Evolutionary conservation across 2,329 filamentous ascomycete genomes (phyloP), one percentile per base, ranked within the genome.

Genomic region (Fusarium sororula): DNA sequence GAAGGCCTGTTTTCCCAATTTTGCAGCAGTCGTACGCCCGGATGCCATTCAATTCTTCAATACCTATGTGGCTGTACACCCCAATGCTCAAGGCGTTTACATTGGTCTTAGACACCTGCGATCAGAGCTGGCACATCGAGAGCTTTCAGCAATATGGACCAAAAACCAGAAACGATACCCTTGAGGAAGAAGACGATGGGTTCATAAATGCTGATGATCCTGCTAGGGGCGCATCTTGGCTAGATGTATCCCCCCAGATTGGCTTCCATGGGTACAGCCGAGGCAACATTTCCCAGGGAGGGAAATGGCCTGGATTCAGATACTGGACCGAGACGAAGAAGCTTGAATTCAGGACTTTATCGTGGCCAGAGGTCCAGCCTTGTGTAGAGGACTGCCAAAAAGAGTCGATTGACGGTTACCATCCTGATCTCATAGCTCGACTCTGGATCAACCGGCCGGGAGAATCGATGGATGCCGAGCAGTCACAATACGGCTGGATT

Each of bases 1-100:
- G 0, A 0, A 35, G 1, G 32, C 32, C 0, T 35, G 14, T 17
- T 35, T 0, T 0, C 7, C 32, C 32, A 17, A 3, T 4, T 35
- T 35, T 35, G 14, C 32, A 35, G 32, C 7, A 8, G 32, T 35
- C n/a, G n/a, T 53, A 8, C 17, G 7, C 13, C 7, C 0, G 9
- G 13, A 2, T 37, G 3, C 32, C 18, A 4, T 37, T 37, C 18
- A 13, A 17, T 5, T 37, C 13, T 11, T 26, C 48, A 22, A 24
- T 37, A 20, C 50, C 50, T 53, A 15, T 37, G 8, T 26, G 32
- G 13, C 3, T 3, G 24, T 13, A 2, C 9, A 53, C n/a, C 32
- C 48, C 32, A 53, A 53, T 37, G 18, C 32, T 37, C n/a, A 53
- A 37, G n/a, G 13, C 1, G 18, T 37, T 53, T 5, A 37, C 12